Conservation (phyloP, 345 rosid genomes). For the Hypericum androsaemum region DNA sequence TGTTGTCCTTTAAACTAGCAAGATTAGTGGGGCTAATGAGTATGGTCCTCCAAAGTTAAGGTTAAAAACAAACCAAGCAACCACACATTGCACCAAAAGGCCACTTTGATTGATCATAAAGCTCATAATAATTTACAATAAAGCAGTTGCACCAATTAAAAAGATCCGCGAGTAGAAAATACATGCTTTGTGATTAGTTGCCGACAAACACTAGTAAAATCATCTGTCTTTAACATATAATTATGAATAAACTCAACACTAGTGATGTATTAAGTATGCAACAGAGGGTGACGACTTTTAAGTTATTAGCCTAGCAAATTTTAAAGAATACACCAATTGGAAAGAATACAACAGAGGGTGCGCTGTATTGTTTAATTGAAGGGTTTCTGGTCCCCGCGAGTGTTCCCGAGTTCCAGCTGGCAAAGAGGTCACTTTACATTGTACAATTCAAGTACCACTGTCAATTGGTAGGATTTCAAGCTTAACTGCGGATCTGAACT, state of each 20-base stretch:
- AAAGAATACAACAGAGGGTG: constrained; percentile 15
- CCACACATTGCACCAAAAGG: neutral
- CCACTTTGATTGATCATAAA: too few species aligned
- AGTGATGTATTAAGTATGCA: too few species aligned
- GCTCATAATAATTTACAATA: constrained; percentile 7
- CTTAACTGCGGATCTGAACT: too few species aligned
- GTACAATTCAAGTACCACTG: neutral
- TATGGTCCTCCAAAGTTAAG: neutral
- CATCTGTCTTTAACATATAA: too few species aligned
- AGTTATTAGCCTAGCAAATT: too few species aligned
- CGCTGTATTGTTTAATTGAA: constrained; percentile 7
- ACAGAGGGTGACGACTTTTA: too few species aligned
- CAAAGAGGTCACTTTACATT: neutral
- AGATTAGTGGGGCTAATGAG: constrained; percentile 13
- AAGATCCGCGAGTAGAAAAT: constrained; percentile 2
- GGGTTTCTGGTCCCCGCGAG: constrained; percentile 14
- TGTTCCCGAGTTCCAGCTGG: constrained; percentile 8
- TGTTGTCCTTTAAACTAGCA: constrained; percentile 20
- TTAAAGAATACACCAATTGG: too few species aligned
- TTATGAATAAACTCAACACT: too few species aligned
- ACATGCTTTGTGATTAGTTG: constrained; percentile 16
- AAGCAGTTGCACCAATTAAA: neutral
- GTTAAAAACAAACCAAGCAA: neutral
- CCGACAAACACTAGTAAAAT: neutral
- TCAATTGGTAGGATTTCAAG: neutral